Base-by-base conservation (phyloP, 495 filamentous ascomycete species). In the Aspergillus carlsbadensis region DNA sequence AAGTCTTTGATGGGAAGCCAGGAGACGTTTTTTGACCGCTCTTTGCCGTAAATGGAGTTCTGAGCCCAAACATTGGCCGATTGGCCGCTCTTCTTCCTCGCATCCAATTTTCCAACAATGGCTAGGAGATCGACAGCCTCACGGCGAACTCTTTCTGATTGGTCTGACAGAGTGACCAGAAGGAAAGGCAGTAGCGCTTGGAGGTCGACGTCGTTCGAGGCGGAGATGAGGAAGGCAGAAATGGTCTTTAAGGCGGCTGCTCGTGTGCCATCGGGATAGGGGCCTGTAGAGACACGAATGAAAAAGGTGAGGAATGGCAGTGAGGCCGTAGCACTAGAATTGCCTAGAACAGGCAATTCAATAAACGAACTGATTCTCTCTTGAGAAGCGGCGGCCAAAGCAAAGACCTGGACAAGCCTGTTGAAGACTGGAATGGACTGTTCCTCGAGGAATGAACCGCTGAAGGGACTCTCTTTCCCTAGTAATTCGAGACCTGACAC, bases 181-280 rank as follows among this genome's bases (percentile, higher is more conserved):
- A 85, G 67, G 68, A 95, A 96, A 13, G 92, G 92, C 24, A 96
- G 58, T 17, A 96, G 62, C 3, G 84, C 83, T 64, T 96, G 92
- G 36, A 86, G 76, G 65, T 95, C 92, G 44, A 85, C 55, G n/a
- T 70, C 70, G 21, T 70, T 59, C 34, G 78, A 69, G 6, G 63
- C 61, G 10, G 76, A 76, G 44, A 75, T 76, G 18, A 95, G 60
- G 18, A 79, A 70, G 6, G 71, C 66, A 17, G 80, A 81, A 21
- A 84, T 77, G 45, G 78, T 73, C 34, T 81, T 81, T 47, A 96
- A 68, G 4, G 92, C 91, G 17, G 84, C 80, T 22, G 78, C 76
- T 58, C 87, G 82, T 13, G 84, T 86, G 37, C 86, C 70, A 15
- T 80, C 82, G 24, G 90, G 87, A 58, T 85, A 85, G 13, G 80